phyloP scores from a whole-genome alignment of 129 eudicot genomes.

The Escallonia herrerae region DNA sequence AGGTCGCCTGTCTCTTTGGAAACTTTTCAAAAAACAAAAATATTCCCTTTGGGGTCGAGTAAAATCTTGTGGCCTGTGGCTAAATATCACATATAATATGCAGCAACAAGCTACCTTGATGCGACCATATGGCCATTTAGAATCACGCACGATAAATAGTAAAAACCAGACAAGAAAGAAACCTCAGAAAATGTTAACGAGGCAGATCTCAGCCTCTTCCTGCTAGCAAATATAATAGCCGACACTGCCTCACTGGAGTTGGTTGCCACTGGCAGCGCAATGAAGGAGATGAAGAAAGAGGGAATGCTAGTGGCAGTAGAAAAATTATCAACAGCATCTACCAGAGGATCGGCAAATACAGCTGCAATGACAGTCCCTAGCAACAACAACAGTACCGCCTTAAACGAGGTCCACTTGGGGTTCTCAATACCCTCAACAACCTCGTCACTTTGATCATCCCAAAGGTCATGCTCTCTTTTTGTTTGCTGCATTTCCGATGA shows the following conservation, averaged over 20 bases:
- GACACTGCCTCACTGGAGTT: slow-evolving; percentile 97
- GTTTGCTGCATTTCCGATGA: slow-evolving; percentile 35
- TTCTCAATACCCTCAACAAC: slow-evolving; percentile 39
- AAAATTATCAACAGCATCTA: slow-evolving; percentile 74
- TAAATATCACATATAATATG: not conserved
- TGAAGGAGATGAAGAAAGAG: slow-evolving; percentile 84
- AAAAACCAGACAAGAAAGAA: slow-evolving; percentile 1
- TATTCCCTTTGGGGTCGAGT: too few species aligned
- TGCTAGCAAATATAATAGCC: slow-evolving; percentile 73
- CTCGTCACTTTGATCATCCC: slow-evolving; percentile 46
- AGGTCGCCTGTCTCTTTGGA: too few species aligned
- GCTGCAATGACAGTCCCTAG: slow-evolving; percentile 82
- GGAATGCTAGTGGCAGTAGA: slow-evolving; percentile 86
- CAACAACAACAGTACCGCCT: slow-evolving; percentile 54
- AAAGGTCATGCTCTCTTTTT: slow-evolving; percentile 33
- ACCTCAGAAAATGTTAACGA: slow-evolving; percentile 97
- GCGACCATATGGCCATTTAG: not conserved
- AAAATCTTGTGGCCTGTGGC: not conserved
- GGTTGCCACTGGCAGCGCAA: slow-evolving; percentile 83
- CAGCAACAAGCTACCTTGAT: not conserved
- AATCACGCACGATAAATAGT: not conserved
- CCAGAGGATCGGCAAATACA: slow-evolving; percentile 88
- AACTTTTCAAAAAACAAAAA: too few species aligned
- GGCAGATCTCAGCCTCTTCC: slow-evolving; percentile 78
- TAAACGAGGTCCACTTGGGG: slow-evolving; percentile 44